These are phyloP conservation scores for Bromus sterilis DNA, from an alignment of 176 grass and related monocot genomes.

Conservation along the genomic window DNA sequence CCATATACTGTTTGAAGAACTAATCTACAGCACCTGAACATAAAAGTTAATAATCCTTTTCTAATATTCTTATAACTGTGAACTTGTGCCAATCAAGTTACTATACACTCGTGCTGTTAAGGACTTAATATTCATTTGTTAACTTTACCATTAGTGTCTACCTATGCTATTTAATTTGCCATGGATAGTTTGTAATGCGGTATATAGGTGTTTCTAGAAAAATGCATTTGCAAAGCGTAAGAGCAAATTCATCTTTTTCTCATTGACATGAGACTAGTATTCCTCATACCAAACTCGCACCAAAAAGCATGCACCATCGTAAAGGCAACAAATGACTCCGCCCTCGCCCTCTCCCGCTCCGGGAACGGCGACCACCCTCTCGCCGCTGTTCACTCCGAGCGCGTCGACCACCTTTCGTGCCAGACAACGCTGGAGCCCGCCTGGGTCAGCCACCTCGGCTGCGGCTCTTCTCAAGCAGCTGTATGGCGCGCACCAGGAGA, in stretches of 20 bases:
- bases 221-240: neutral
- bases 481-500: too few relatives aligned
- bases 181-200: neutral
- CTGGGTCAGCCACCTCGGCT: too few relatives aligned
- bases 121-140: neutral
- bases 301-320: too few relatives aligned
- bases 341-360: too few relatives aligned
- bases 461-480: too few relatives aligned
- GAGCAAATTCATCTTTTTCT: neutral
- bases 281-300: too few relatives aligned
- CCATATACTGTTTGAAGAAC: conserved; percentile 16
- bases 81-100: neutral
- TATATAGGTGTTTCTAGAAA: neutral
- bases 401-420: too few relatives aligned
- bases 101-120: neutral
- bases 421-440: too few relatives aligned
- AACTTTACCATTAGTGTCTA: neutral
- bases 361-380: too few relatives aligned
- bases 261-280: neutral
- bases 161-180: neutral
- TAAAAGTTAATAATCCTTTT: neutral
- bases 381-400: too few relatives aligned
- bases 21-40: neutral
- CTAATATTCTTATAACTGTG: neutral
- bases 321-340: too few relatives aligned